Evolutionary conservation across 768 basidiomycete genomes (phyloP).

Genomic region (Psilocybe subaeruginosa): DNA sequence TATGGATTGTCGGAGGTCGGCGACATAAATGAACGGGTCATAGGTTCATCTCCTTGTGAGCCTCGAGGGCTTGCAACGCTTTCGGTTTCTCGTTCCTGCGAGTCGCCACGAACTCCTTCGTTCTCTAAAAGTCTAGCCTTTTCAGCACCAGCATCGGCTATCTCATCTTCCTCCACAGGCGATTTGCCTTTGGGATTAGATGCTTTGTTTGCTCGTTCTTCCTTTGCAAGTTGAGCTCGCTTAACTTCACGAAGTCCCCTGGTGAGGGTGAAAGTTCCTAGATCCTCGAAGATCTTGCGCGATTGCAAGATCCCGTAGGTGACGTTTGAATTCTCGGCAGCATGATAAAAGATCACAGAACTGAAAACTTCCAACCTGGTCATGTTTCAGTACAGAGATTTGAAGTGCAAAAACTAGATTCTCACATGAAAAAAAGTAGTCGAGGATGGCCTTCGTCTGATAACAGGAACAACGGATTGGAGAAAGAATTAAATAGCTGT

Average conservation of each 20-base stretch:
- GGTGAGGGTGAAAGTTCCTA: conserved; percentile 90
- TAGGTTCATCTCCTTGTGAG: conserved; percentile 33
- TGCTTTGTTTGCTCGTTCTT: conserved; percentile 59
- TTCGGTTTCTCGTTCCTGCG: conserved; percentile 21
- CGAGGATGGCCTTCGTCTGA: conserved; percentile 96
- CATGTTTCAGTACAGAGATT: neutral
- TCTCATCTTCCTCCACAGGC: conserved; percentile 34
- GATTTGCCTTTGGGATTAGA: conserved; percentile 41
- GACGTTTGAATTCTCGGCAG: conserved; percentile 85
- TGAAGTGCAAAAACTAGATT: conserved; percentile 3
- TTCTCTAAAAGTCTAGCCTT: conserved; percentile 68
- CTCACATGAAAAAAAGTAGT: conserved; percentile 88
- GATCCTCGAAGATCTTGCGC: conserved; percentile 84
- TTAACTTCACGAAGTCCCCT: conserved; percentile 86
- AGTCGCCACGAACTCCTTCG: conserved; percentile 38
- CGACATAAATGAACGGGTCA: conserved; percentile 42
- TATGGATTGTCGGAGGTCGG: conserved; percentile 43
- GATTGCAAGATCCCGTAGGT: conserved; percentile 85
- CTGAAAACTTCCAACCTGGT: conserved; percentile 90
- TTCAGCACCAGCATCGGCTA: conserved; percentile 53
- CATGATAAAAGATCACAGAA: conserved; percentile 74
- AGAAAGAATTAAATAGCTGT: conserved; percentile 91
- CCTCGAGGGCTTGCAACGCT: conserved; percentile 18
- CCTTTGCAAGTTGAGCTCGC: conserved; percentile 69
- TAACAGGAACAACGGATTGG: conserved; percentile 85